phyloP scores from a whole-genome alignment of 176 grass and related monocot genomes.

The Avena atlantica region DNA sequence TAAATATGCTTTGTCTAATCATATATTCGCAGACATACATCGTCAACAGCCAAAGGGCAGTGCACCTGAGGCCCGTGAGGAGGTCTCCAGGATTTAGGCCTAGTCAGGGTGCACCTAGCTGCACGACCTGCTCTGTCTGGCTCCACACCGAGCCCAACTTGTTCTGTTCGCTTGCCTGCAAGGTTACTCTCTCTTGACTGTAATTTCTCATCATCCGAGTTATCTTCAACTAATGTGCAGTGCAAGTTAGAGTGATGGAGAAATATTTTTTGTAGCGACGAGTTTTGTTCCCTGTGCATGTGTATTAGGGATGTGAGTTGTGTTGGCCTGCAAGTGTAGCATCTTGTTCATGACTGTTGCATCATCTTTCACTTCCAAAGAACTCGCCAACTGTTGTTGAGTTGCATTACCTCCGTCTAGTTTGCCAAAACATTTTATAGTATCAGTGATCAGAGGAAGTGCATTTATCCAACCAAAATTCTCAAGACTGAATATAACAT shows the following conservation, averaged over 20 bases:
- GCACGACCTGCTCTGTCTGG: background rate
- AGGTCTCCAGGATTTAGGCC: background rate
- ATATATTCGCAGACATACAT: constrained; percentile 1
- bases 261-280: background rate
- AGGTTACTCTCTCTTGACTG: background rate
- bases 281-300: background rate
- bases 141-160: background rate
- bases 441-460: too few relatives aligned
- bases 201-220: background rate
- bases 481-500: background rate
- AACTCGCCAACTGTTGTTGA: background rate
- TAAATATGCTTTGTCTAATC: background rate
- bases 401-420: background rate
- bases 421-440: too few relatives aligned
- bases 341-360: background rate
- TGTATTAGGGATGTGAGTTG: background rate
- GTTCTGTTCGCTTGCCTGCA: constrained; percentile 32
- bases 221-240: background rate
- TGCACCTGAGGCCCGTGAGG: constrained; percentile 40
- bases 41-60: background rate
- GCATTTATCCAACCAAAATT: background rate
- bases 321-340: background rate
- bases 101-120: background rate
- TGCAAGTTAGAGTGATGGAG: background rate
- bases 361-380: background rate